Conservation (phyloP, 2,329 filamentous ascomycete genomes). For the Colletotrichum sidae region DNA sequence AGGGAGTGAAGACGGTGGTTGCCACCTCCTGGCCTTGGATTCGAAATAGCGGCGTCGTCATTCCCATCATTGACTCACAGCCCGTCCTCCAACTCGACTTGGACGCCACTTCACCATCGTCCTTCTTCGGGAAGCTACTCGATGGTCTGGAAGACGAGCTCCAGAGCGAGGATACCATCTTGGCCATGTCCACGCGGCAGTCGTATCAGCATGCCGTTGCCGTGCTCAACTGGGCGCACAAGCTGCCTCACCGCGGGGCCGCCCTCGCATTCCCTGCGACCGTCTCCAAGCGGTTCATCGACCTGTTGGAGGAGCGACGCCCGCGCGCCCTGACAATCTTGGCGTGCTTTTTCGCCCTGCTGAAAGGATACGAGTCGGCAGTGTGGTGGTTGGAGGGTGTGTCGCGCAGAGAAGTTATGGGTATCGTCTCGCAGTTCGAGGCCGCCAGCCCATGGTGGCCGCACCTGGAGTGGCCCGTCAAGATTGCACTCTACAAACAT, state of each 20-base stretch:
- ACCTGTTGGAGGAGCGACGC: conserved; percentile 67
- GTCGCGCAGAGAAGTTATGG: conserved; percentile 73
- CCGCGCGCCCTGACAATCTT: conserved; percentile 73
- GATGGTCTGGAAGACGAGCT: conserved; percentile 69
- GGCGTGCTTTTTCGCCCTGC: conserved; percentile 74
- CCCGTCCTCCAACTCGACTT: conserved; percentile 71
- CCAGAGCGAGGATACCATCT: conserved; percentile 43
- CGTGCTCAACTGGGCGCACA: conserved; percentile 74
- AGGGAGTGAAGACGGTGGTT: conserved; percentile 74
- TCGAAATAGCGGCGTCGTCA: conserved; percentile 66
- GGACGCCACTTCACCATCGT: conserved; percentile 59
- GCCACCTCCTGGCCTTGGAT: conserved; percentile 74
- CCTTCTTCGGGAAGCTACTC: conserved; percentile 72
- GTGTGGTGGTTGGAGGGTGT: conserved; percentile 80
- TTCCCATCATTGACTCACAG: conserved; percentile 73
- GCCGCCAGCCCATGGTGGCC: conserved; percentile 70
- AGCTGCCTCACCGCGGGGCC: conserved; percentile 68
- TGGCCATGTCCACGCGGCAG: conserved; percentile 57
- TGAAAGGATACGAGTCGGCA: conserved; percentile 67
- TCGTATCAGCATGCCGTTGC: conserved; percentile 74
- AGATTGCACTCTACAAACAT: conserved; percentile 68
- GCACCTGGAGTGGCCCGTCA: conserved; percentile 70
- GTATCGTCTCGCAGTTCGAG: conserved; percentile 70
- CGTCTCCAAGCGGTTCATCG: conserved; percentile 70
- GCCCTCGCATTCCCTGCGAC: conserved; percentile 73